A percentile compares a stretch with the other conserved stretches of the same genome.
Evolutionary conservation across 2,329 filamentous ascomycete species (phyloP).

Genomic region (Gyromitra esculenta): DNA sequence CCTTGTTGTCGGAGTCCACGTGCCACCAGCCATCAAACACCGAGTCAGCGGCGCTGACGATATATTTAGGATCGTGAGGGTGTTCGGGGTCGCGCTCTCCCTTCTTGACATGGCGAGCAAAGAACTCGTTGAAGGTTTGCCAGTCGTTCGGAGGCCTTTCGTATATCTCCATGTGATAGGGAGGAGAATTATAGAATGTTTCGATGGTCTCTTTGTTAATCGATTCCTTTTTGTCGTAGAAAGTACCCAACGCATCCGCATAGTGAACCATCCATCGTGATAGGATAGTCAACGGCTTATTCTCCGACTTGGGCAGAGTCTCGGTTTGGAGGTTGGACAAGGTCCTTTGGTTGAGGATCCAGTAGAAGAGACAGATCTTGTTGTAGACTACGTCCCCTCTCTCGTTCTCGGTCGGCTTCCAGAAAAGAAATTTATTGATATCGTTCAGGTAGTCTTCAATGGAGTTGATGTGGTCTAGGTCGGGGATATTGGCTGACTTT

Average conservation of each 20-base stretch:
- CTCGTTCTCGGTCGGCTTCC: constrained; percentile 60
- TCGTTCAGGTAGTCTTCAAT: constrained; percentile 52
- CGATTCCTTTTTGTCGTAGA: constrained; percentile 60
- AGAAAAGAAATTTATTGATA: constrained; percentile 60
- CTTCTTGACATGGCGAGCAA: constrained; percentile 60
- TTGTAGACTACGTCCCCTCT: constrained; percentile 61
- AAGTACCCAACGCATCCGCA: constrained; percentile 60
- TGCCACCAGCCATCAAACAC: constrained; percentile 59
- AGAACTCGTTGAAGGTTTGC: constrained; percentile 62
- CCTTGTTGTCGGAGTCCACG: constrained; percentile 57
- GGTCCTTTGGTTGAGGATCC: constrained; percentile 60
- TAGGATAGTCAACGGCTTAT: constrained; percentile 59
- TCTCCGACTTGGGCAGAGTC: constrained; percentile 58
- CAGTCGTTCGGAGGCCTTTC: constrained; percentile 59
- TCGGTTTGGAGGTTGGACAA: constrained; percentile 58
- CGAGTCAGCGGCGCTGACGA: constrained; percentile 61
- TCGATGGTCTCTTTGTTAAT: constrained; percentile 59
- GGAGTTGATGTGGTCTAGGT: constrained; percentile 48
- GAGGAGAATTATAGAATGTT: constrained; percentile 59
- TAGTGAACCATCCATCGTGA: constrained; percentile 62
- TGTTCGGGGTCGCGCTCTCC: constrained; percentile 59
- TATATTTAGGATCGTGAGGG: constrained; percentile 58
- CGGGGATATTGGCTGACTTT: constrained; percentile 45
- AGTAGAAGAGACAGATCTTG: constrained; percentile 62
- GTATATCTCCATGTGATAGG: constrained; percentile 59